Base-by-base conservation (phyloP, 495 filamentous ascomycete species). In the Penicillium argentinense region DNA sequence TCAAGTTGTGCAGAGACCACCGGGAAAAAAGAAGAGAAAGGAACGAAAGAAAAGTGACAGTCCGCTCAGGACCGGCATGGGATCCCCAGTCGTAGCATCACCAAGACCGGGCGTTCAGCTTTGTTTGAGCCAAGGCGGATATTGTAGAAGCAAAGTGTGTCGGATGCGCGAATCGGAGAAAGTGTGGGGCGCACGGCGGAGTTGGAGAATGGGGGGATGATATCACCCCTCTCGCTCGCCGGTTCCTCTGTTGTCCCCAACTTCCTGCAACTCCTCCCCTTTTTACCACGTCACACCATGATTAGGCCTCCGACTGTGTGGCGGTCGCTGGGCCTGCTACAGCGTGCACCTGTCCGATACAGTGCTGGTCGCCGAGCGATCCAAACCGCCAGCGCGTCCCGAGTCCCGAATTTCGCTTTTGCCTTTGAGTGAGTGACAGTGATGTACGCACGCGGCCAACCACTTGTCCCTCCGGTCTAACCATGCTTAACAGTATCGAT, bases 361-460 rank as follows among this genome's bases (percentile, higher is more conserved):
- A 38, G 28, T 26, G 7, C 32, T 34, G 40, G 50, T 27, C 58
- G 55, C 16, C 59, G 66, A 26, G 45, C 51, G 42, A 47, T 69
- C 39, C 66, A 70, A 47, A 71, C 61, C 23, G 49, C 56, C 40
- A 68, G 50, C 45, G 55, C 61, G 17, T 34, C 57, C 16, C 66
- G 56, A 26, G 45, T 76, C 39, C 80, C 84, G 11, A 73, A 80
- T 62, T 89, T 88, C 55, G 89, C 85, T 5, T 93, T 95, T 69
- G 88, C 85, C 12, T 91, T 95, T 60, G 89, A 95, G 87, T 91
- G 78, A 64, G 78, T 71, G 52, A 38, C 16, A 13, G 17, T 40
- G 38, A 60, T 54, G 56, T 45, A 49, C 52, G 42, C 45, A 46
- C 23, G 39, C 14, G 46, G 28, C 33, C 32, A 18, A 41, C 33